A percentile compares a stretch with the other conserved stretches of the same genome.
phyloP scores from a whole-genome alignment of 2,329 filamentous ascomycete species.

The Aureobasidium sp. region DNA sequence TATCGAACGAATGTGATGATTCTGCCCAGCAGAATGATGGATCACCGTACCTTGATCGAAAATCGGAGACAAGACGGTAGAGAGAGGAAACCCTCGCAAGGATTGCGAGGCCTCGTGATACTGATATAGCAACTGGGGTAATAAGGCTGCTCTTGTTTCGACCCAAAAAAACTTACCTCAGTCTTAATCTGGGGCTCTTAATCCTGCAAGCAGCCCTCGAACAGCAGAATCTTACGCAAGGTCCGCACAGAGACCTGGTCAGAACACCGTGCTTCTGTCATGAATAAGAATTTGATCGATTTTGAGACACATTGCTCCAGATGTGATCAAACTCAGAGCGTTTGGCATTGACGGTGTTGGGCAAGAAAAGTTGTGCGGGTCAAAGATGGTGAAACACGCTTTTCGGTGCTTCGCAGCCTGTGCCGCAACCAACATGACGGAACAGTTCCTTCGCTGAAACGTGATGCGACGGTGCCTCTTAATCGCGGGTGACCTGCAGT shows the following conservation, averaged over 20 bases:
- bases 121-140: constrained; percentile 12
- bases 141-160: constrained; percentile 12
- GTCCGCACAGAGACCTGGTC: neutral
- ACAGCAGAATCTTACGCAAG: constrained; percentile 6
- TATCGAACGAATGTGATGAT: neutral
- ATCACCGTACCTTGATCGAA: constrained; percentile 1
- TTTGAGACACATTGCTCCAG: constrained; percentile 1
- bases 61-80: neutral
- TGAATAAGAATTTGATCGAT: neutral
- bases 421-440: constrained; percentile 5
- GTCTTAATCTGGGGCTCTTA: constrained; percentile 4
- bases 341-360: constrained; percentile 8
- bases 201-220: neutral
- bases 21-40: constrained; percentile 10
- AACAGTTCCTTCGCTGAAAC: constrained; percentile 6
- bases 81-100: neutral
- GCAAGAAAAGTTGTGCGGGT: constrained; percentile 1
- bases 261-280: constrained; percentile 5
- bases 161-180: neutral
- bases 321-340: neutral
- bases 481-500: constrained; percentile 4
- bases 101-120: constrained; percentile 2
- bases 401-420: constrained; percentile 1
- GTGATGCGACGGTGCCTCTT: neutral
- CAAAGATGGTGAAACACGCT: constrained; percentile 2